Conservation (phyloP, 345 rosid species). For the Cardamine resedifolia region DNA sequence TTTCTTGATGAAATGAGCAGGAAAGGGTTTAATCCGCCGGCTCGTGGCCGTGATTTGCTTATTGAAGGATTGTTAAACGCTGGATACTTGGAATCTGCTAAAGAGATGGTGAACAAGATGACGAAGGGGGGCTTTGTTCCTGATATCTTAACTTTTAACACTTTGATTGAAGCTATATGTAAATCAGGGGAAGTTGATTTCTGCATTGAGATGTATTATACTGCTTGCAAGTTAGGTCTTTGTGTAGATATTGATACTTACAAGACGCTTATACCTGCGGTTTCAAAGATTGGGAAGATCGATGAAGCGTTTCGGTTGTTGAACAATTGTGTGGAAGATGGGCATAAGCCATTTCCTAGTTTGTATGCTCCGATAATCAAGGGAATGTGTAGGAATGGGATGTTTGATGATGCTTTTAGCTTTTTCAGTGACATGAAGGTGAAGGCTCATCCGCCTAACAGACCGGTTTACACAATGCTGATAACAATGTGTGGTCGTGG, state of each 20-base stretch:
- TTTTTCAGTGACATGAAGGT: slow-evolving; percentile 86
- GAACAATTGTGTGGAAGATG: slow-evolving; percentile 71
- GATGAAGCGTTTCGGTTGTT: slow-evolving; percentile 75
- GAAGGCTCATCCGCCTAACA: slow-evolving; percentile 83
- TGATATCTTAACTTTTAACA: slow-evolving; percentile 62
- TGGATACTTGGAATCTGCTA: slow-evolving; percentile 78
- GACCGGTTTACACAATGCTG: slow-evolving; percentile 90
- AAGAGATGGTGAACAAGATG: slow-evolving; percentile 73
- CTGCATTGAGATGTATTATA: slow-evolving; percentile 67
- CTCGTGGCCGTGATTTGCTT: slow-evolving; percentile 82
- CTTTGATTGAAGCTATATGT: slow-evolving; percentile 57
- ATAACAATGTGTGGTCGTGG: slow-evolving; percentile 91
- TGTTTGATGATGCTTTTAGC: slow-evolving; percentile 83
- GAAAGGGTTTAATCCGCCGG: slow-evolving; percentile 83
- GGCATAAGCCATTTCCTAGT: slow-evolving; percentile 87
- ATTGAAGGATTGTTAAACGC: slow-evolving; percentile 82
- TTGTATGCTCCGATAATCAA: slow-evolving; percentile 85
- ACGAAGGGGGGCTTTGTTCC: slow-evolving; percentile 69
- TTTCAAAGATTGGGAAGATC: slow-evolving; percentile 73
- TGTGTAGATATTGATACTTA: slow-evolving; percentile 64
- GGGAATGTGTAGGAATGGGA: slow-evolving; percentile 72
- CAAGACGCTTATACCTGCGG: slow-evolving; percentile 79
- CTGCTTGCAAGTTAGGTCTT: slow-evolving; percentile 66
- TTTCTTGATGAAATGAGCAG: slow-evolving; percentile 85
- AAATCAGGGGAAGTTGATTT: slow-evolving; percentile 74